Percentiles rank a stretch among this genome's conserved stretches.
phyloP scores from a whole-genome alignment of 768 basidiomycete genomes.

The Clitopilus hobsonii region DNA sequence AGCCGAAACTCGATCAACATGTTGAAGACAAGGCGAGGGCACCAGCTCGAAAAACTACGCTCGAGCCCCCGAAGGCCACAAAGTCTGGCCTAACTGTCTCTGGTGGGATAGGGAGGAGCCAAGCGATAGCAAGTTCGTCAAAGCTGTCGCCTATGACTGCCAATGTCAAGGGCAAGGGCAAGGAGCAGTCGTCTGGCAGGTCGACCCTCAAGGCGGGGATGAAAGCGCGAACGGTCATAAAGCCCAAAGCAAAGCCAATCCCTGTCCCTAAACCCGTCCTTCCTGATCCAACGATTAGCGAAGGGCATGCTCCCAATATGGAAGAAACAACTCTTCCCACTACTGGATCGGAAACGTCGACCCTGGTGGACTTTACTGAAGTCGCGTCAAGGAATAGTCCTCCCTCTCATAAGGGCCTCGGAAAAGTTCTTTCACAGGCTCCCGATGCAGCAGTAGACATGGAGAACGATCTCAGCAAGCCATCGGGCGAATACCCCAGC shows the following conservation, averaged over 20 bases:
- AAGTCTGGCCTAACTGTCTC: too few species aligned
- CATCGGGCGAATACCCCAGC: too few species aligned
- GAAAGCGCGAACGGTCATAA: conserved; percentile 28
- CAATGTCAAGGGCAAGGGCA: not conserved
- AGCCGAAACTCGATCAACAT: conserved; percentile 8
- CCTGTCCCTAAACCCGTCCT: conserved; percentile 16
- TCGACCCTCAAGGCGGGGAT: too few species aligned
- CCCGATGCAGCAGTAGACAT: too few species aligned
- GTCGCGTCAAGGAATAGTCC: not conserved
- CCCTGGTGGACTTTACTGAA: not conserved
- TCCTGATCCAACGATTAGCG: not conserved
- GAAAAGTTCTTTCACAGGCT: too few species aligned
- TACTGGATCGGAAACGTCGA: not conserved
- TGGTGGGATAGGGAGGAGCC: not conserved
- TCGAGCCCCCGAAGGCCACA: not conserved
- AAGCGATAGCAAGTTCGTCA: conserved; percentile 2
- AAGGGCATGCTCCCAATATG: not conserved
- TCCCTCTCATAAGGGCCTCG: not conserved
- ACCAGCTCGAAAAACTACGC: not conserved
- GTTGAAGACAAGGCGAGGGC: conserved; percentile 19
- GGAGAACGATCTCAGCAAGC: too few species aligned
- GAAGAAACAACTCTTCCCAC: not conserved
- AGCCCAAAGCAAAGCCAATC: conserved; percentile 22
- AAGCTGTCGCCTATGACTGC: not conserved
- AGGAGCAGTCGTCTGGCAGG: too few species aligned